Percentiles rank a stretch among this genome's conserved stretches.
phyloP scores from a whole-genome alignment of 805 yeast genomes.

The Candida lessepsii region DNA sequence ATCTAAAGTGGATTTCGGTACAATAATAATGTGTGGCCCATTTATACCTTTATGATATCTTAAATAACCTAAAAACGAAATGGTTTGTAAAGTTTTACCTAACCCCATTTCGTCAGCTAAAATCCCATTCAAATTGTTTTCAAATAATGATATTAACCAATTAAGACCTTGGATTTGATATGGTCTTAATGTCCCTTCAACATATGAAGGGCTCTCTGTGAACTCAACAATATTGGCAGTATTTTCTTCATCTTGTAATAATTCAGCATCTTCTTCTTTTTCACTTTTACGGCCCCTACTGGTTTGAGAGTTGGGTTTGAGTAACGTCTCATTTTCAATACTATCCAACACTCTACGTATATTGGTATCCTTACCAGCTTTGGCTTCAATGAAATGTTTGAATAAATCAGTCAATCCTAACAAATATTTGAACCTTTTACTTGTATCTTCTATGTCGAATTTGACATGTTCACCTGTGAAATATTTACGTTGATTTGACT shows the following conservation, averaged over 20 bases:
- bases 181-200: slow-evolving; percentile 62
- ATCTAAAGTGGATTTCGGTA: slow-evolving; percentile 78
- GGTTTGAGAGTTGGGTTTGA: slow-evolving; percentile 21
- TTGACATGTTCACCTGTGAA: slow-evolving; percentile 34
- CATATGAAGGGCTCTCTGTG: slow-evolving; percentile 49
- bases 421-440: slow-evolving; percentile 64
- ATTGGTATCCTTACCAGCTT: slow-evolving; percentile 59
- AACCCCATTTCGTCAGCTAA: slow-evolving; percentile 86
- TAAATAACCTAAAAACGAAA: slow-evolving; percentile 70
- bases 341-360: slow-evolving; percentile 52
- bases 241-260: slow-evolving; percentile 76
- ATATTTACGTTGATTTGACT: slow-evolving; percentile 22
- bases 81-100: slow-evolving; percentile 80
- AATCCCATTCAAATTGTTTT: slow-evolving; percentile 69
- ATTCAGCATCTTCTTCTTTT: slow-evolving; percentile 93
- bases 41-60: slow-evolving; percentile 56
- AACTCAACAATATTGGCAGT: slow-evolving; percentile 43
- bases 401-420: slow-evolving; percentile 65
- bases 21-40: slow-evolving; percentile 76
- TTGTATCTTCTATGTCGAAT: slow-evolving; percentile 58
- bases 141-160: slow-evolving; percentile 70
- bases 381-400: slow-evolving; percentile 63
- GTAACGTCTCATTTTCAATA: slow-evolving; percentile 17
- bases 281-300: slow-evolving; percentile 81
- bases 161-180: slow-evolving; percentile 80